phyloP scores from a whole-genome alignment of 2,329 filamentous ascomycete species.

The Paraconiothyrium sp. region DNA sequence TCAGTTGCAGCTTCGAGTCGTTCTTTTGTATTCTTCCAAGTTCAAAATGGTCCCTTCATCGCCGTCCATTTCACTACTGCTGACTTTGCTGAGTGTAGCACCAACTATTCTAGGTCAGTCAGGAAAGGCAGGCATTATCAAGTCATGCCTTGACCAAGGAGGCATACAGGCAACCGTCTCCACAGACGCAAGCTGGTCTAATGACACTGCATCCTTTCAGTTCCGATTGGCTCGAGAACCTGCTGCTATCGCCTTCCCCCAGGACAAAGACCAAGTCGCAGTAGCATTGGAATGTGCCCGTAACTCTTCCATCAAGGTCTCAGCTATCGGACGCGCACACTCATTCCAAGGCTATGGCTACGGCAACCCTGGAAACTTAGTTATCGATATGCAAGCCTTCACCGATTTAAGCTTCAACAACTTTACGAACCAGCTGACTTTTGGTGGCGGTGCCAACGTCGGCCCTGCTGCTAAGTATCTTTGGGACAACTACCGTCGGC shows the following conservation, averaged over 20 bases:
- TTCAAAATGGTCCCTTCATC: neutral
- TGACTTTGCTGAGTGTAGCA: neutral
- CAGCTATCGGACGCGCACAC: constrained; percentile 3
- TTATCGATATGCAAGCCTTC: constrained; percentile 8
- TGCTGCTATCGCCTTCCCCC: neutral
- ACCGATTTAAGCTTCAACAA: neutral
- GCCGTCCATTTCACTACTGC: neutral
- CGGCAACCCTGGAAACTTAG: constrained; percentile 7
- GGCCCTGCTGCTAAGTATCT: constrained; percentile 2
- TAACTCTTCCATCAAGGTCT: neutral
- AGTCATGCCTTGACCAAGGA: neutral
- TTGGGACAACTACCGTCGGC: constrained; percentile 7
- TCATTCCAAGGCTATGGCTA: constrained; percentile 8
- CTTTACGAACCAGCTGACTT: neutral
- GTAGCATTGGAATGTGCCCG: neutral
- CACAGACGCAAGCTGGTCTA: constrained; percentile 1
- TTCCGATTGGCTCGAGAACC: neutral
- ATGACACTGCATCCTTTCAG: constrained; percentile 7
- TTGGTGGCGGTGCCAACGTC: constrained; percentile 2
- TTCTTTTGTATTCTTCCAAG: neutral
- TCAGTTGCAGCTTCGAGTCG: neutral
- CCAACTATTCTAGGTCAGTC: neutral
- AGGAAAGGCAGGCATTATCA: neutral
- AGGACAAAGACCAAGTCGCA: constrained; percentile 2
- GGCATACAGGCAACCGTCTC: neutral